These are phyloP conservation scores for Kodamaea fungicola DNA, from an alignment of 1,139 yeast genomes.

Conservation along the genomic window DNA sequence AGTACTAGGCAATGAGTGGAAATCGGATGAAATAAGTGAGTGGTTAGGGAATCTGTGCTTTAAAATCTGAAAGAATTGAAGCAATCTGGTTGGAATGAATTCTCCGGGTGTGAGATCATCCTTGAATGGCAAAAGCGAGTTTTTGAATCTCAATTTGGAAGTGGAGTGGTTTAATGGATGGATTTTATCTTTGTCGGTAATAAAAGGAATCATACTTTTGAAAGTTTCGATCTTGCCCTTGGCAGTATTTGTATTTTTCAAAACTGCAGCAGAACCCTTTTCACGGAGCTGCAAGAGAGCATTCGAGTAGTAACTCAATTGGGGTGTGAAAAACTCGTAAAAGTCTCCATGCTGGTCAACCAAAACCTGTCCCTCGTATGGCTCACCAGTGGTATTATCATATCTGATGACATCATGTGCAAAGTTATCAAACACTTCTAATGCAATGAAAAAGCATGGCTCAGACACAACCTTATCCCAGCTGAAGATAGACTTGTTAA, in stretches of 20 bases:
- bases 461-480: constrained; percentile 65
- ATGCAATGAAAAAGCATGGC: constrained; percentile 76
- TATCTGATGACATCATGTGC: constrained; percentile 80
- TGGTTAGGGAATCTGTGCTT: constrained; percentile 72
- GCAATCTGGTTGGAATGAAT: constrained; percentile 72
- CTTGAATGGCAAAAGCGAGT: constrained; percentile 52
- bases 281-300: constrained; percentile 55
- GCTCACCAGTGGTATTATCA: constrained; percentile 63
- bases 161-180: constrained; percentile 43
- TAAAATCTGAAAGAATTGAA: constrained; percentile 64
- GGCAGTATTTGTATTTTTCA: constrained; percentile 20
- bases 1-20: constrained; percentile 59
- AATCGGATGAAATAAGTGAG: constrained; percentile 69
- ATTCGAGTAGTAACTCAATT: constrained; percentile 59
- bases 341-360: constrained; percentile 75
- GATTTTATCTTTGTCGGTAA: constrained; percentile 27
- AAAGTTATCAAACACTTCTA: constrained; percentile 83
- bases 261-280: constrained; percentile 35
- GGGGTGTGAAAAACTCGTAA: constrained; percentile 69
- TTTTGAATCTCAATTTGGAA: constrained; percentile 25
- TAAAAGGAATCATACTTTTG: constrained; percentile 30
- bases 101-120: constrained; percentile 73
- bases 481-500: constrained; percentile 71
- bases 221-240: constrained; percentile 21
- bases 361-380: constrained; percentile 76